Conservation (phyloP, 805 yeast genomes). For the Teunomyces aglyptinius region DNA sequence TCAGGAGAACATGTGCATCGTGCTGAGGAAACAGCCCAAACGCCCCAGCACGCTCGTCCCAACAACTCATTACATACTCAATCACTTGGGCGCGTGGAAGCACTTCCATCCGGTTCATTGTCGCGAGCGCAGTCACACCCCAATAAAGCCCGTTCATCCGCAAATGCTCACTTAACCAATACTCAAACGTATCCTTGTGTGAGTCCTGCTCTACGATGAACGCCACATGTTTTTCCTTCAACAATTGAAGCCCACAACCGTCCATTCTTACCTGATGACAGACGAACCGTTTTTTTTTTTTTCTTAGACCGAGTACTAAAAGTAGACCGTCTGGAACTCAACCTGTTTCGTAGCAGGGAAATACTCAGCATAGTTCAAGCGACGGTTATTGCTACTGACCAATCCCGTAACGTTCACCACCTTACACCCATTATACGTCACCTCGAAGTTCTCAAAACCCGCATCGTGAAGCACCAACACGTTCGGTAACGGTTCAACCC, state of each 20-base stretch:
- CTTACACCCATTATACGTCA: constrained; percentile 79
- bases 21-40: constrained; percentile 89
- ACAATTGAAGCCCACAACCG: constrained; percentile 6
- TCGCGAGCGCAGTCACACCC: constrained; percentile 79
- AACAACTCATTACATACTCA: constrained; percentile 68
- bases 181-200: constrained; percentile 56
- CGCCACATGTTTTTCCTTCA: constrained; percentile 30
- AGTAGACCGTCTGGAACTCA: constrained; percentile 45
- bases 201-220: constrained; percentile 38
- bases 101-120: constrained; percentile 48
- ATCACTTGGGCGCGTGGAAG: constrained; percentile 63
- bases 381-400: constrained; percentile 32
- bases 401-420: constrained; percentile 58
- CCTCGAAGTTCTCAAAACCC: constrained; percentile 66
- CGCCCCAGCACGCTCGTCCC: constrained; percentile 61
- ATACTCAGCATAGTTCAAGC: constrained; percentile 70
- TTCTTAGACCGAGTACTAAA: constrained; percentile 7
- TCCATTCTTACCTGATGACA: too few relatives aligned
- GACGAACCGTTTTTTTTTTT: too few relatives aligned
- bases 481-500: constrained; percentile 78
- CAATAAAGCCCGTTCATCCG: constrained; percentile 91
- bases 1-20: constrained; percentile 82
- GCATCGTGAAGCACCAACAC: constrained; percentile 63
- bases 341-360: constrained; percentile 56
- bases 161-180: constrained; percentile 88